Evolutionary conservation across 2,329 filamentous ascomycete genomes (phyloP), one percentile per base, ranked within the genome.

Genomic region (Exophiala sideris): DNA sequence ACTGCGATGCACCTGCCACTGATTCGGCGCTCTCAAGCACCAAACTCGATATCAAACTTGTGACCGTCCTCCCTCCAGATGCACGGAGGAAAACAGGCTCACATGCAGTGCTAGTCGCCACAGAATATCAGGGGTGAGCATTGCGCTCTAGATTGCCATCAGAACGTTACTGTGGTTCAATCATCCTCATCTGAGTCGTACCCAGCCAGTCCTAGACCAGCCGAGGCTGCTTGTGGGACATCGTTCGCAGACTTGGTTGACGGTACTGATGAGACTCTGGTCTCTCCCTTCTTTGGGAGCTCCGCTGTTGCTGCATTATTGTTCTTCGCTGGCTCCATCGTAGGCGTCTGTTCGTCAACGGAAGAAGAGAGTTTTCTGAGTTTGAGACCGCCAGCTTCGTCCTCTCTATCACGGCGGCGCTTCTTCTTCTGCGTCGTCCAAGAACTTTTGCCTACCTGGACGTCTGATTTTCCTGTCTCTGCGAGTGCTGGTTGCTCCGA

Each of bases 351-450:
- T 10, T 52, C 38, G 8, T 59, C 63, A 14, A 64, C 63, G 7
- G 64, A 56, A 6, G 65, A 56, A 9, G 72, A 74, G 14, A 66
- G 59, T 59, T 75, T 77, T 48, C 73, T 69, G 44, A 71, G 66
- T 60, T 77, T 77, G 3, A 73, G 66, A 1, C 71, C 67, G 10
- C 70, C 60, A 45, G 65, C 60, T 34, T 75, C 71, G 53, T 69
- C 71, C 34, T 70, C 73, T 62, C 75, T 77, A 56, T 69, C 73
- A 51, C 78, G 77, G 59, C 80, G 78, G 60, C 79, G 72, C 66
- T 83, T 83, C 50, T 75, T 73, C 16, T 72, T 72, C 10, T 72
- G 71, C 12, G 74, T 70, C 3, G 68, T 67, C 81, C 81, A 83
- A 48, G 76, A 70, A 45, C 76, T 74, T 29, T 32, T 45, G 32